Evolutionary conservation across 257 asterid species (phyloP), one percentile per base, ranked within the genome.

Genomic region (Apocynum venetum): DNA sequence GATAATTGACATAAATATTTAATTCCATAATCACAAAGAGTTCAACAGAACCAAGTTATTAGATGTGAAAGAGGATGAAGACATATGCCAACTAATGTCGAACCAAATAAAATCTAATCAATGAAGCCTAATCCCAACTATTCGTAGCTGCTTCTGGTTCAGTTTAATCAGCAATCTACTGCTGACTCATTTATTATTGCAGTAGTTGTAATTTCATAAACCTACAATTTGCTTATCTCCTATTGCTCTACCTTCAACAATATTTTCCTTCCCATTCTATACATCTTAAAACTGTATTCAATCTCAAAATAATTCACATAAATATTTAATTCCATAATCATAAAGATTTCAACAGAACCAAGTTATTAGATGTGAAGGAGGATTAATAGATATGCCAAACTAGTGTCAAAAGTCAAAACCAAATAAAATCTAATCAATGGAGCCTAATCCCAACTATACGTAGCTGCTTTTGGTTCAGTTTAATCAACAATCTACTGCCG

Each of bases 381-480:
- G 52, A 53, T 20, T 1, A 19, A 0, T 6, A 35, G 8, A 73
- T 35, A 43, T 4, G 64, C 38, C 7, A 25, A 70, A 55, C 31
- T 8, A 12, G 40, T 14, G 19, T 48, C 35, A 25, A 25, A 25
- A 25, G 31, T 25, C 31, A 25, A 0, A 10, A 10, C 48, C 49
- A 55, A 19, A 73, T 31, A 51, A 51, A 49, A 73, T 15, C 4
- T 31, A 79, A 79, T 73, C 48, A 43, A 66, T 79, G 41, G 64
- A 78, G 19, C 66, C 44, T 11, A 63, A 51, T 63, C 17, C 51
- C 20, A 36, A 35, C 20, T 20, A 61, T 6, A 10, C 19, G 19
- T 66, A 43, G 11, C 43, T 51, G 44, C n/a, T 25, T 31, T 9
- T 20, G 15, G 36, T 57, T 31, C 40, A 47, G 70, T 48, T 69